Conservation (phyloP, 768 basidiomycete species). For the Collybiopsis luxurians region DNA sequence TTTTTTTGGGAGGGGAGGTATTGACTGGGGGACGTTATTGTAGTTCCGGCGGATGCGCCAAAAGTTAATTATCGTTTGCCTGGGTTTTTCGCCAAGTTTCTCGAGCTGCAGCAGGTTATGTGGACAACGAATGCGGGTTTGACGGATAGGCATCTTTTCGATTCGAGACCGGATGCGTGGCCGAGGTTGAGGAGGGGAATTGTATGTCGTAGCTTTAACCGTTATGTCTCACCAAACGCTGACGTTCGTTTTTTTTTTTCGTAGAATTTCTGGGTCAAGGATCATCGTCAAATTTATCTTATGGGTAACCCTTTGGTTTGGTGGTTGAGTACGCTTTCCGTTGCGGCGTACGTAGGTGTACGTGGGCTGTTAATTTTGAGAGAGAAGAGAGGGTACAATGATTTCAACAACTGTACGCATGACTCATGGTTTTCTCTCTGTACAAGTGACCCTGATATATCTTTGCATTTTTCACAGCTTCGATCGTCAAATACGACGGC, state of each 20-base stretch:
- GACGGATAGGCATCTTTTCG: constrained; percentile 92
- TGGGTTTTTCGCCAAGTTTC: constrained; percentile 87
- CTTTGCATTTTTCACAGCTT: constrained; percentile 55
- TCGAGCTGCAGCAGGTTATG: constrained; percentile 91
- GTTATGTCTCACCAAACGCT: too few species aligned
- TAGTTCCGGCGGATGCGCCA: constrained; percentile 68
- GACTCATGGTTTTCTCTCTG: background rate
- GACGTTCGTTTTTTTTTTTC: constrained; percentile 1
- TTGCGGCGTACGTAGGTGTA: constrained; percentile 62
- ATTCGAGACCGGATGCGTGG: constrained; percentile 92
- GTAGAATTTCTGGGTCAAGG: constrained; percentile 98
- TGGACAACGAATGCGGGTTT: constrained; percentile 96
- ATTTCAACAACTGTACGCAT: constrained; percentile 91
- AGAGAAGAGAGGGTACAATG: constrained; percentile 85
- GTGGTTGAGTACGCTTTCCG: constrained; percentile 78
- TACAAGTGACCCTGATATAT: background rate
- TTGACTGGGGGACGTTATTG: background rate
- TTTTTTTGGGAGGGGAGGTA: too few species aligned
- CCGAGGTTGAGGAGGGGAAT: constrained; percentile 91
- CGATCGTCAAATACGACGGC: constrained; percentile 88
- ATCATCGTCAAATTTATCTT: constrained; percentile 93
- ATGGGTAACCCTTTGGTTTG: constrained; percentile 94
- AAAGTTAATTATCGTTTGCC: constrained; percentile 93
- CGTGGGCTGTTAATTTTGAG: constrained; percentile 84
- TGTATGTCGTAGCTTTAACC: too few species aligned